A percentile compares a stretch with the other conserved stretches of the same genome.
phyloP scores from a whole-genome alignment of 345 rosid species.

The Bruguiera parviflora region DNA sequence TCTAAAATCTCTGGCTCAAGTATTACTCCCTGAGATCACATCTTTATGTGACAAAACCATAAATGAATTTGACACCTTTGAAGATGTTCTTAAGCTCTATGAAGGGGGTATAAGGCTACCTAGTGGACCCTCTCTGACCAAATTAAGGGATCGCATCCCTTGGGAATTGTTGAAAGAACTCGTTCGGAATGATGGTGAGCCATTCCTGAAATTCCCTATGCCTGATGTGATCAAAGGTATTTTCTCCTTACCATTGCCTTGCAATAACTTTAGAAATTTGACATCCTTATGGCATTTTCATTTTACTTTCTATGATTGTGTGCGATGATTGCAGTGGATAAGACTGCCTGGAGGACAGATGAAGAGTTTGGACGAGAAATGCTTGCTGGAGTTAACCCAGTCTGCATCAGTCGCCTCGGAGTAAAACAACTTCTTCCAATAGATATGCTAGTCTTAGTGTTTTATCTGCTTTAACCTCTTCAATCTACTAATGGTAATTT shows the following conservation, averaged over 20 bases:
- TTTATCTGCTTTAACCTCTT: neutral
- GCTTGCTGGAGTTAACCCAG: conserved; percentile 70
- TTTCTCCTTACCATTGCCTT: neutral
- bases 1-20: conserved; percentile 61
- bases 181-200: conserved; percentile 71
- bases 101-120: conserved; percentile 62
- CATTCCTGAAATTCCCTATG: conserved; percentile 62
- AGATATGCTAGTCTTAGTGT: neutral
- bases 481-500: neutral
- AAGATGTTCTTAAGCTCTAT: conserved; percentile 63
- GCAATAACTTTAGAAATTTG: neutral
- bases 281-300: conserved; percentile 1
- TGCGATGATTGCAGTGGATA: conserved; percentile 38
- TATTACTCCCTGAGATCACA: conserved; percentile 58
- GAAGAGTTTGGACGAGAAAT: conserved; percentile 70
- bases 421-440: conserved; percentile 24
- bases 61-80: conserved; percentile 76
- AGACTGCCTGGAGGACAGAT: conserved; percentile 67
- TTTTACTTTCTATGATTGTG: too few relatives aligned
- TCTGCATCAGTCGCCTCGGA: conserved; percentile 45
- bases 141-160: conserved; percentile 62
- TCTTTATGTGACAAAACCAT: conserved; percentile 70
- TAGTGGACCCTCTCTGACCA: conserved; percentile 22
- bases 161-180: conserved; percentile 92
- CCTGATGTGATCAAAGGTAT: conserved; percentile 88